Percentiles rank a stretch among this genome's conserved stretches.
phyloP scores from a whole-genome alignment of 208 protist species.

The Phytomonas francai region DNA sequence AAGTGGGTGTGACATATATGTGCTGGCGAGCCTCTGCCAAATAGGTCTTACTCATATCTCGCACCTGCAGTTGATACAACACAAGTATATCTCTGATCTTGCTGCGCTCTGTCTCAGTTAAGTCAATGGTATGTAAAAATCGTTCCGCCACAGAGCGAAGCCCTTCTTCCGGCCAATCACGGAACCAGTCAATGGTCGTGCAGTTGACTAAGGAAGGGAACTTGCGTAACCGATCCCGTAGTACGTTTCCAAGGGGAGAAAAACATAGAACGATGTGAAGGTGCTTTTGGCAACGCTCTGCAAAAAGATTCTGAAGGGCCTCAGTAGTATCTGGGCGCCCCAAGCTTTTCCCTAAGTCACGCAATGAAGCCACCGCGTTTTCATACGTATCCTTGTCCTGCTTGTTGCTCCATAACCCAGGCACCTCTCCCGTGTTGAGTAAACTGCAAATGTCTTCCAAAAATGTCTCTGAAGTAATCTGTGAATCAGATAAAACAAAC shows the following conservation, averaged over 20 bases:
- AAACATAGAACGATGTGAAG: constrained; percentile 96
- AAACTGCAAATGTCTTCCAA: constrained; percentile 97
- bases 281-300: constrained; percentile 90
- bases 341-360: constrained; percentile 70
- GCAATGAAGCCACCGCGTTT: constrained; percentile 81
- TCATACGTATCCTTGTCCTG: constrained; percentile 88
- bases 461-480: constrained; percentile 93
- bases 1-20: constrained; percentile 94
- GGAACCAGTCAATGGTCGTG: constrained; percentile 98
- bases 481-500: constrained; percentile 95
- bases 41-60: constrained; percentile 75
- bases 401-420: constrained; percentile 90
- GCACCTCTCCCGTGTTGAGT: constrained; percentile 96
- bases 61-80: constrained; percentile 86
- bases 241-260: constrained; percentile 93
- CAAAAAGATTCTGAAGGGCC: constrained; percentile 83
- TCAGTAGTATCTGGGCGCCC: constrained; percentile 83
- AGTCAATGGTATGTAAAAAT: constrained; percentile 80
- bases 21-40: constrained; percentile 83
- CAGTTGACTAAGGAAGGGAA: constrained; percentile 98
- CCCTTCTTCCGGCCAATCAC: constrained; percentile 94
- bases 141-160: constrained; percentile 85
- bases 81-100: constrained; percentile 89
- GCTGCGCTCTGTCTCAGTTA: constrained; percentile 53
- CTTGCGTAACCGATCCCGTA: constrained; percentile 93